Percentiles rank a stretch among this genome's conserved stretches.
phyloP scores from a whole-genome alignment of 2,329 filamentous ascomycete genomes.

The Pseudogymnoascus sp. region DNA sequence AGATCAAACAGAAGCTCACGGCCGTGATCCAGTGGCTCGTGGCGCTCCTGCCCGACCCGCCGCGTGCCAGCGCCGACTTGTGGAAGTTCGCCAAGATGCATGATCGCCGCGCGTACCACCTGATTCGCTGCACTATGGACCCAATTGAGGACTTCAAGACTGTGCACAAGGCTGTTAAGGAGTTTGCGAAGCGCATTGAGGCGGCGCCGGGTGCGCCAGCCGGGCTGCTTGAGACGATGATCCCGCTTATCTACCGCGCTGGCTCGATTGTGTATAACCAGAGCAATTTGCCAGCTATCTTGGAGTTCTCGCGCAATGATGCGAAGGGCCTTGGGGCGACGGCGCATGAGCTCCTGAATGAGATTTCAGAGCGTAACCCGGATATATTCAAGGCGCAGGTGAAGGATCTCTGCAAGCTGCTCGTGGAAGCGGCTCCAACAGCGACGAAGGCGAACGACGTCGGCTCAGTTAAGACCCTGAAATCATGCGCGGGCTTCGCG shows the following conservation, averaged over 20 bases:
- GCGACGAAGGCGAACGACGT: conserved; percentile 59
- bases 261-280: conserved; percentile 86
- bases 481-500: conserved; percentile 87
- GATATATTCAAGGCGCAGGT: conserved; percentile 90
- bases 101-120: conserved; percentile 81
- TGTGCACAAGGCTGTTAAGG: conserved; percentile 81
- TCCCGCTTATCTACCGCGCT: conserved; percentile 74
- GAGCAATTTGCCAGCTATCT: conserved; percentile 84
- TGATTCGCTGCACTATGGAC: conserved; percentile 78
- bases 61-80: conserved; percentile 66
- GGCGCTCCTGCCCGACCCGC: conserved; percentile 67
- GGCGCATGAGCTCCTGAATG: conserved; percentile 82
- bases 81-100: conserved; percentile 87
- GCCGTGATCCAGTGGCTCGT: conserved; percentile 66
- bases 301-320: conserved; percentile 78
- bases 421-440: conserved; percentile 73
- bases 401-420: conserved; percentile 78
- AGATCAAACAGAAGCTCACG: conserved; percentile 61
- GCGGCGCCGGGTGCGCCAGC: conserved; percentile 50
- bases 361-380: conserved; percentile 84
- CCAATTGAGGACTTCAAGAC: conserved; percentile 88
- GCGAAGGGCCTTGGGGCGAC: conserved; percentile 68
- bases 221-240: conserved; percentile 69
- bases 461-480: conserved; percentile 79
- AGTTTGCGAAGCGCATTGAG: conserved; percentile 75